phyloP scores from a whole-genome alignment of 164 flowering plant genomes.

The Malania oleifera region DNA sequence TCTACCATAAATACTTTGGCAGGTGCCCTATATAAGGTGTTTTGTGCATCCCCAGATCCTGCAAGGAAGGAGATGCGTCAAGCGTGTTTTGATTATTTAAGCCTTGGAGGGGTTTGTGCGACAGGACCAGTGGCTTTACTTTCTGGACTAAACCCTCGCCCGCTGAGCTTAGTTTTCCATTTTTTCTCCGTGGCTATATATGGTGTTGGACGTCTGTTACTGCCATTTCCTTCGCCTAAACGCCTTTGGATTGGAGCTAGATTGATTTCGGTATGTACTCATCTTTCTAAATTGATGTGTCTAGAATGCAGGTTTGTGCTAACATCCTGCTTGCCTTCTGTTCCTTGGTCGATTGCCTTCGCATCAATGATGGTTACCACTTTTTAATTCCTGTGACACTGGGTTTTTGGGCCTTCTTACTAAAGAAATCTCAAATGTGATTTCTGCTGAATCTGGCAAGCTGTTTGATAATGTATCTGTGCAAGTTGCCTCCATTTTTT shows the following conservation, averaged over 20 bases:
- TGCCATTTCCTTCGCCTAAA: constrained; percentile 44
- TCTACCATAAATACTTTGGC: constrained; percentile 48
- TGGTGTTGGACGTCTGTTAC: constrained; percentile 41
- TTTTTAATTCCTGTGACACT: too few relatives aligned
- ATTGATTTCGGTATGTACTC: constrained; percentile 29
- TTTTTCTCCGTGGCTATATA: constrained; percentile 45
- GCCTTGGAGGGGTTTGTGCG: constrained; percentile 48
- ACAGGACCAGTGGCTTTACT: constrained; percentile 50
- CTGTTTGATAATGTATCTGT: too few relatives aligned
- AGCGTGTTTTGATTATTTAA: constrained; percentile 51
- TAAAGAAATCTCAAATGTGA: too few relatives aligned
- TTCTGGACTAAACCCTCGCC: constrained; percentile 61
- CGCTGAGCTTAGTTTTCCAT: constrained; percentile 51
- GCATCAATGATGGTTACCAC: too few relatives aligned
- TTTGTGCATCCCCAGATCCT: constrained; percentile 42
- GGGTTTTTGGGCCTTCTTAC: too few relatives aligned
- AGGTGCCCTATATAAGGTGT: constrained; percentile 47
- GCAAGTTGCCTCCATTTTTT: too few relatives aligned
- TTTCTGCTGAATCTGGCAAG: too few relatives aligned
- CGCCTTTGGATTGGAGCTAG: constrained; percentile 39
- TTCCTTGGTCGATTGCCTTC: too few relatives aligned
- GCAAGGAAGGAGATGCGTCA: constrained; percentile 55
- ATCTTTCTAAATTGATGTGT: not conserved
- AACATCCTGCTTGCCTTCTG: too few relatives aligned
- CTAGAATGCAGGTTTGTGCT: not conserved